A percentile compares a stretch with the other conserved stretches of the same genome.
These are phyloP conservation scores for Apiospora saccharicola DNA, from an alignment of 2,329 filamentous ascomycete species.

Conservation along the genomic window DNA sequence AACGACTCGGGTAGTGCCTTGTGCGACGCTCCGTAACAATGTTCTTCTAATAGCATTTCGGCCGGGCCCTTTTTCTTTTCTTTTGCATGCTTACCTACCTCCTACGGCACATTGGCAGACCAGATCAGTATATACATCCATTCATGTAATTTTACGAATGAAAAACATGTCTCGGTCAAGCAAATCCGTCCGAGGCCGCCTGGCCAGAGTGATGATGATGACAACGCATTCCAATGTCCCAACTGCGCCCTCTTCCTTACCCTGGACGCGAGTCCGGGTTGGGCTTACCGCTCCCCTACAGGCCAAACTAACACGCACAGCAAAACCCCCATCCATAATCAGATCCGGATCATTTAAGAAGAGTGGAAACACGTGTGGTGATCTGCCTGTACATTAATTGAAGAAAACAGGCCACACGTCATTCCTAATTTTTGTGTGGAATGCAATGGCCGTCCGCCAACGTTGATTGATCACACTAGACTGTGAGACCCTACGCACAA, in stretches of 20 bases:
- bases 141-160: not conserved
- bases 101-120: not conserved
- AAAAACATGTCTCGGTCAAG: constrained; percentile 2
- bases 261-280: constrained; percentile 3
- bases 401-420: constrained; percentile 13
- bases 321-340: not conserved
- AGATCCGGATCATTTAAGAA: constrained; percentile 15
- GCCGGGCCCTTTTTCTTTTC: not conserved
- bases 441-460: not conserved
- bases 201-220: not conserved
- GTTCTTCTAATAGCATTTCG: not conserved
- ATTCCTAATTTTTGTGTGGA: constrained; percentile 10
- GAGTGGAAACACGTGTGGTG: constrained; percentile 4
- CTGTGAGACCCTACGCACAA: constrained; percentile 5
- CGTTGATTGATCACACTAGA: not conserved
- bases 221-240: not conserved
- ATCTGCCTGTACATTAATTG: not conserved
- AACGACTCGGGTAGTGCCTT: constrained; percentile 1
- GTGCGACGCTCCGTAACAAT: not conserved
- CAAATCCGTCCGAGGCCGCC: constrained; percentile 4
- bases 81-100: not conserved
- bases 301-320: not conserved
- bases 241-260: not conserved
- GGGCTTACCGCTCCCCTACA: constrained; percentile 11
- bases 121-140: not conserved